Base-by-base conservation (phyloP, 768 basidiomycete genomes). In the Holtermannia corniformis region DNA sequence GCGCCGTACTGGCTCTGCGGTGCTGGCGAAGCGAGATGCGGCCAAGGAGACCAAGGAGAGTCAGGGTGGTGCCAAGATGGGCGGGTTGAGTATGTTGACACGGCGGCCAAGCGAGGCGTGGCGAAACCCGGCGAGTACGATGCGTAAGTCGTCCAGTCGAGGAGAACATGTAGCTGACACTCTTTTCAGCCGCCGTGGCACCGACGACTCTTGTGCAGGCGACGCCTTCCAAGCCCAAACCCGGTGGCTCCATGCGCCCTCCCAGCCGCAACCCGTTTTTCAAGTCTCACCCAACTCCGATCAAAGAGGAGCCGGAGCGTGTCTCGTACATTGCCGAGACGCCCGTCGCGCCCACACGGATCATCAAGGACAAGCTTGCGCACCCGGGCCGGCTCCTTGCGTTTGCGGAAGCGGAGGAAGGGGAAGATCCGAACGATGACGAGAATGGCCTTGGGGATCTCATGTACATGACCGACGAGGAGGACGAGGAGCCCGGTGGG, bases 391-490 rank as follows among this genome's bases (percentile, higher is more conserved):
- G 44, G 2, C 27, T 46, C 23, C 4, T 27, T 50, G 48, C 40
- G 3, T 46, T 44, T 14, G 27, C 37, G 0, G 50, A 41, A 19
- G 45, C 54, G 23, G 44, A 51, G 21, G 65, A 51, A 4, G 56
- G 56, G 3, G 64, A 62, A n/a, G 50, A 49, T 22, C 61, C 62
- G 26, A 62, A 62, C 51, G 47, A 54, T 5, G n/a, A n/a, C n/a
- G n/a, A n/a, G n/a, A n/a, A n/a, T n/a, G n/a, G n/a, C n/a, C 40
- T 67, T 28, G 65, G 44, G 3, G 63, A 63, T 22, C 41, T 64
- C 19, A 64, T 64, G 65, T 63, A 63, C 25, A 60, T 63, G 59
- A 67, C 65, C 13, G 65, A 67, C 46, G 65, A 67, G 23, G 65
- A 67, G 47, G 58, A 59, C 19, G 62, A 60, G 10, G 50, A 41